Conservation (phyloP, 75 land plant species). For the Isoetes taiwanensis region DNA sequence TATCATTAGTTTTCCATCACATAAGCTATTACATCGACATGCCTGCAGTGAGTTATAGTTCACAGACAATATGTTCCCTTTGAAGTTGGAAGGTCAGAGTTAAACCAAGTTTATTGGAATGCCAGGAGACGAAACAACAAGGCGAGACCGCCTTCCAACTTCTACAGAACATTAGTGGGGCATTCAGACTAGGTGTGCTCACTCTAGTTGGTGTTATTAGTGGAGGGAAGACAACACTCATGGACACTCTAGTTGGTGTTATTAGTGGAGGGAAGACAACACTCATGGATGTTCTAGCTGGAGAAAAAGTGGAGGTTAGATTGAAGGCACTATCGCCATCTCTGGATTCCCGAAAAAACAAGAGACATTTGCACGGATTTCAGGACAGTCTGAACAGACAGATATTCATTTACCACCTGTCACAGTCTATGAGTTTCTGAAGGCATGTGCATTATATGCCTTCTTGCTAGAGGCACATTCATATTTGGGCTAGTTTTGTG, state of each 20-base stretch:
- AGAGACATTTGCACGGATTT: constrained; percentile 58
- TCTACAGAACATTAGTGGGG: constrained; percentile 42
- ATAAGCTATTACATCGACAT: constrained; percentile 70
- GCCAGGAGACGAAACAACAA: constrained; percentile 63
- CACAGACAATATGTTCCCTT: not conserved
- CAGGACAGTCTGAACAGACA: constrained; percentile 53
- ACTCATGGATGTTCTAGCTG: constrained; percentile 70
- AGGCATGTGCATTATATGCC: too few relatives aligned
- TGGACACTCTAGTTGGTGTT: constrained; percentile 67
- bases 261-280: constrained; percentile 83
- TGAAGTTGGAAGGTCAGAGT: too few relatives aligned
- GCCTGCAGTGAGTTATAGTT: constrained; percentile 42
- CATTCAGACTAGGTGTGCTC: constrained; percentile 60
- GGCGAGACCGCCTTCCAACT: constrained; percentile 42
- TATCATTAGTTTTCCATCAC: constrained; percentile 55
- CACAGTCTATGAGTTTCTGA: constrained; percentile 57
- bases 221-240: too few relatives aligned
- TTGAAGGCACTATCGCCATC: constrained; percentile 49
- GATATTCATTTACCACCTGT: constrained; percentile 46
- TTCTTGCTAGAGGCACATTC: too few relatives aligned
- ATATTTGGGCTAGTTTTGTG: too few relatives aligned
- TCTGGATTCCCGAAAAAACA: constrained; percentile 63
- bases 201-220: too few relatives aligned
- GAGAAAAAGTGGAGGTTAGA: constrained; percentile 72
- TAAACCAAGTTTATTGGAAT: too few relatives aligned